Evolutionary conservation across 2,329 filamentous ascomycete genomes (phyloP).

Genomic region (Pseudogymnoascus sp.): DNA sequence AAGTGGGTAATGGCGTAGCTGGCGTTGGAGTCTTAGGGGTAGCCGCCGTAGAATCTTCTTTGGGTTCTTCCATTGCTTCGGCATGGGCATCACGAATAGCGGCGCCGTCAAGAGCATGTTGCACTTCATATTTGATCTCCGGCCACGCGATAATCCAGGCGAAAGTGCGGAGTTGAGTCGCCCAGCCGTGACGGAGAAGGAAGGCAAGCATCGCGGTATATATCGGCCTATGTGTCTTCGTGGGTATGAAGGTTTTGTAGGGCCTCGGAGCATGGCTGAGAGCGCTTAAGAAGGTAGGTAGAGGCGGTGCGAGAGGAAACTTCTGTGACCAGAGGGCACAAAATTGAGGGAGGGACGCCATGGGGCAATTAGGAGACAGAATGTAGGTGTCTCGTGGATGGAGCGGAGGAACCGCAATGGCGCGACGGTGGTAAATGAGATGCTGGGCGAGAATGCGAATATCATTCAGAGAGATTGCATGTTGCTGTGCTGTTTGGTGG

Average conservation of each 20-base stretch:
- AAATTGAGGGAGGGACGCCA: slow-evolving; percentile 61
- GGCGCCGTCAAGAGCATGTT: slow-evolving; percentile 61
- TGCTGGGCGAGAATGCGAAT: slow-evolving; percentile 85
- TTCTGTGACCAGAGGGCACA: slow-evolving; percentile 64
- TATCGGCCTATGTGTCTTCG: slow-evolving; percentile 74
- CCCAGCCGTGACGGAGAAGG: slow-evolving; percentile 88
- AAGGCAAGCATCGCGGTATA: slow-evolving; percentile 91
- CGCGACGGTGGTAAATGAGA: slow-evolving; percentile 92
- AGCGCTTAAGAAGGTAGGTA: slow-evolving; percentile 81
- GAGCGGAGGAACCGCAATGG: slow-evolving; percentile 82
- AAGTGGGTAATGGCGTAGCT: background rate
- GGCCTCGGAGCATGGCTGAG: slow-evolving; percentile 73
- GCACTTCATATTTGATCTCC: slow-evolving; percentile 75
- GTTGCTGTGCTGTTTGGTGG: slow-evolving; percentile 62
- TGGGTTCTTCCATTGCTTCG: slow-evolving; percentile 24
- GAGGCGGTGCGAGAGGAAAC: slow-evolving; percentile 75
- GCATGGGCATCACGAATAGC: slow-evolving; percentile 37
- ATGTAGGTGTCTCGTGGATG: slow-evolving; percentile 88
- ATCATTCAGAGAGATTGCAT: slow-evolving; percentile 68
- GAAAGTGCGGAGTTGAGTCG: slow-evolving; percentile 86
- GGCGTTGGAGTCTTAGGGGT: background rate
- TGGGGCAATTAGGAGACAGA: slow-evolving; percentile 81
- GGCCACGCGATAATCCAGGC: slow-evolving; percentile 80
- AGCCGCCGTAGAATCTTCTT: slow-evolving; percentile 13
- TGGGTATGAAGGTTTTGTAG: slow-evolving; percentile 78